Evolutionary conservation across 148 eudicot species (phyloP).

Genomic region (Camellia granthamiana): DNA sequence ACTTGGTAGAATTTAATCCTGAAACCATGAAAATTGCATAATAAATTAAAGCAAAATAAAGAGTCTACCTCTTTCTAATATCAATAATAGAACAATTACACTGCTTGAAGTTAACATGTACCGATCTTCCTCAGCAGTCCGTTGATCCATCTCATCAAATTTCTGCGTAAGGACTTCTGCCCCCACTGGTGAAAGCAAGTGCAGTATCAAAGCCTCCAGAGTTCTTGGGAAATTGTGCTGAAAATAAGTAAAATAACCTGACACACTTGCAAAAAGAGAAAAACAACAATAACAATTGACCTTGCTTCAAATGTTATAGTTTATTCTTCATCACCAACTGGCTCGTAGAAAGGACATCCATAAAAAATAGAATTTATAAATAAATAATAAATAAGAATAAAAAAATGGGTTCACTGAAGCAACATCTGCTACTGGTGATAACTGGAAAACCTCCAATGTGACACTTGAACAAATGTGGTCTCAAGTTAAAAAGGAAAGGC

Average conservation of each 20-base stretch:
- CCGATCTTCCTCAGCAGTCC: slow-evolving; percentile 63
- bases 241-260: slow-evolving; percentile 17
- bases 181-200: slow-evolving; percentile 83
- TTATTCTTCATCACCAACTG: not conserved
- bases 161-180: slow-evolving; percentile 90
- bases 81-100: slow-evolving; percentile 7
- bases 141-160: slow-evolving; percentile 80
- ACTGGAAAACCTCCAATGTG: slow-evolving; percentile 5
- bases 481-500: slow-evolving; percentile 1
- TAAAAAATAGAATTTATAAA: not conserved
- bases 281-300: not conserved
- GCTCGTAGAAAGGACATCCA: slow-evolving; percentile 2
- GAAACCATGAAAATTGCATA: slow-evolving; percentile 20
- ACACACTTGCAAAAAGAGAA: slow-evolving; percentile 9
- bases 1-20: slow-evolving; percentile 73
- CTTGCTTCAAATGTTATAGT: not conserved
- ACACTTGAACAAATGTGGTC: slow-evolving; percentile 15
- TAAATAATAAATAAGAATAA: not conserved
- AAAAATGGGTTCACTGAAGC: not conserved
- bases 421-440: slow-evolving; percentile 11
- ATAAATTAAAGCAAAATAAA: slow-evolving; percentile 13
- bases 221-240: slow-evolving; percentile 89
- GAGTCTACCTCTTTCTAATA: slow-evolving; percentile 2
- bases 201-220: slow-evolving; percentile 75
- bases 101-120: slow-evolving; percentile 17